Evolutionary conservation across 2,329 filamentous ascomycete species (phyloP).

Genomic region (Dactylellina sp.): DNA sequence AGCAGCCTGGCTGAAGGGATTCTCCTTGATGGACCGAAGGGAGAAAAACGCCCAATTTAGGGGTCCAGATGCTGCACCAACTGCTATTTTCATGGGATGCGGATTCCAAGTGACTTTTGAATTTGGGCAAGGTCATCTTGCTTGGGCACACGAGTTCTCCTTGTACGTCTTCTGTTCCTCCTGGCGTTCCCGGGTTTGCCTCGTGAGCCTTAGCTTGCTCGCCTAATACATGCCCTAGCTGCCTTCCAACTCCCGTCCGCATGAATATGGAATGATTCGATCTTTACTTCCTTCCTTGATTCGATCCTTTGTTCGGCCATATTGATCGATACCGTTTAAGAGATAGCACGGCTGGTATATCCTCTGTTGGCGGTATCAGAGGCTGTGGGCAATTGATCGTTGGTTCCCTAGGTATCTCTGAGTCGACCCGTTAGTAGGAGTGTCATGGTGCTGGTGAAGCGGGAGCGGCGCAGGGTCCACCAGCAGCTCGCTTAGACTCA

Average conservation of each 20-base stretch:
- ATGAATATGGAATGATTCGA: no score
- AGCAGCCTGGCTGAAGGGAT: background rate
- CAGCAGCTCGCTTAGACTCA: conserved; percentile 46
- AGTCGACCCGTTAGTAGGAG: no score
- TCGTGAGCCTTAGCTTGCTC: conserved; percentile 23
- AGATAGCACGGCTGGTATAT: no score
- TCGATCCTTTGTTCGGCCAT: background rate
- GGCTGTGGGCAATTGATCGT: no score
- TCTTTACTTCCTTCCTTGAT: no score
- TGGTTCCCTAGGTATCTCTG: no score
- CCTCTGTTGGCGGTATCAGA: background rate
- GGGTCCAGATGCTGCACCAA: background rate
- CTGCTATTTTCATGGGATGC: background rate
- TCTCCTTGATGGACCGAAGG: background rate
- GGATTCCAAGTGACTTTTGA: background rate
- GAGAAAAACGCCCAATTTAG: background rate
- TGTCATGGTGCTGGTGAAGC: conserved; percentile 19
- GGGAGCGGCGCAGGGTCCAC: conserved; percentile 47
- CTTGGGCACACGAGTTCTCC: conserved; percentile 43
- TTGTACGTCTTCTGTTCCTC: background rate
- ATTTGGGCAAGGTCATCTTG: conserved; percentile 28
- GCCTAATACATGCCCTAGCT: background rate
- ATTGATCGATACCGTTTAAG: background rate
- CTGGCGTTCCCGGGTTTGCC: conserved; percentile 13
- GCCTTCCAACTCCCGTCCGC: no score